Base-by-base conservation (phyloP, 2,329 filamentous ascomycete genomes). In the Trichophyton mentagrophytes region DNA sequence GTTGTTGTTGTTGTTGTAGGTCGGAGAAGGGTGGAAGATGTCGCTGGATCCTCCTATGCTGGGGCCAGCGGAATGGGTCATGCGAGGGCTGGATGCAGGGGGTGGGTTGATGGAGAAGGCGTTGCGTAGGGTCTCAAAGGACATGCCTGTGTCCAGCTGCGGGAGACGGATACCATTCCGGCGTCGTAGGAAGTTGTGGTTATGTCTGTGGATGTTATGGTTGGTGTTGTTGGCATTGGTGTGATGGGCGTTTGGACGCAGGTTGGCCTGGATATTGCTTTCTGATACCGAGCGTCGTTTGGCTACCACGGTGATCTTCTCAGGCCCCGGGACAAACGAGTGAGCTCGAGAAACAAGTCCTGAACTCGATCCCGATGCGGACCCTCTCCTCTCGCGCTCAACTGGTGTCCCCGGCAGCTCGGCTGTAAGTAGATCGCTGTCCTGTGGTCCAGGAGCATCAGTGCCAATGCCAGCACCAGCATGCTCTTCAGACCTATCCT, bases 151-250 rank as follows among this genome's bases (percentile, higher is more conserved):
- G 36, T 66, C 61, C 3, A 69, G 57, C 40, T 61, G 62, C 20
- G 68, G 64, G 9, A 68, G 61, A 15, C 66, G 65, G 13, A 65
- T 60, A 3, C 65, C 60, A 42, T 66, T 65, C 47, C 65, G 58
- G 8, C 65, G 66, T 27, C 62, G 65, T n/a, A 64, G 53, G 3
- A 13, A 11, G 38, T 58, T 46, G 17, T 60, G 60, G 17, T 57
- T 44, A n/a, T 60, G 60, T 13, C 61, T 58, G 25, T 58, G 59
- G 36, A 40, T 42, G 20, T 57, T 38, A 4, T 53, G 49, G 13
- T 51, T 56, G 36, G 42, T 36, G 38, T 33, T 36, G 40, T 38
- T 38, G 9, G 9, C 33, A 38, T 38, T 38, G 33, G 8, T 11
- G 9, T 38, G 33, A 38, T 38, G 33, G 11, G 44, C 27, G 38